These are phyloP conservation scores for Boletus eberwhitei DNA, from an alignment of 768 basidiomycete species.

Conservation along the genomic window DNA sequence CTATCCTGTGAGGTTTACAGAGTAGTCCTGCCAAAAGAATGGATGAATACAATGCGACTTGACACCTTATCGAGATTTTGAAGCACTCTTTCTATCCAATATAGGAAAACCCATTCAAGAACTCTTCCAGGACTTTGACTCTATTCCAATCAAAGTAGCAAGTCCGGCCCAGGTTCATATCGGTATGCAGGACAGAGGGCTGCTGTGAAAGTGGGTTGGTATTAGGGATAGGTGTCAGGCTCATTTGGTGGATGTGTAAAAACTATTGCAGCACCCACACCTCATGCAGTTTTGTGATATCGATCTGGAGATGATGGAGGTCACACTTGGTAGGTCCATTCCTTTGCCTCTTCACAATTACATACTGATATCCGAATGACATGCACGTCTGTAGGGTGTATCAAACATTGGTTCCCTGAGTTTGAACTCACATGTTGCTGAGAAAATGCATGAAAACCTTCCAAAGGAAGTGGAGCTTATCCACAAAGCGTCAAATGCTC, in stretches of 20 bases:
- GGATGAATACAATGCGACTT: slow-evolving; percentile 68
- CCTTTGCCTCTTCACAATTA: neutral
- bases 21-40: slow-evolving; percentile 58
- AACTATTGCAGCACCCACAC: slow-evolving; percentile 85
- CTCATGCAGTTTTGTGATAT: slow-evolving; percentile 88
- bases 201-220: slow-evolving; percentile 71
- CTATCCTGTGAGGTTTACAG: slow-evolving; percentile 29
- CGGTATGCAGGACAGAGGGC: slow-evolving; percentile 75
- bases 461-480: slow-evolving; percentile 95
- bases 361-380: neutral
- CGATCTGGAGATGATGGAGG: slow-evolving; percentile 84
- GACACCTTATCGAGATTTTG: slow-evolving; percentile 74
- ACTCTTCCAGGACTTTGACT: slow-evolving; percentile 83
- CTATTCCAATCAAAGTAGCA: slow-evolving; percentile 88
- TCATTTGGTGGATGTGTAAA: slow-evolving; percentile 4
- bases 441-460: slow-evolving; percentile 91
- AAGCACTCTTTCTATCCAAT: slow-evolving; percentile 73
- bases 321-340: slow-evolving; percentile 56
- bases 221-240: neutral
- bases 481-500: slow-evolving; percentile 85
- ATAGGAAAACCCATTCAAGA: slow-evolving; percentile 70
- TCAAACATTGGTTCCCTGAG: slow-evolving; percentile 91
- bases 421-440: slow-evolving; percentile 92
- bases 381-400: slow-evolving; percentile 51
- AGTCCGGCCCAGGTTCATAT: slow-evolving; percentile 95